Evolutionary conservation across 2,329 filamentous ascomycete species (phyloP).

Genomic region (Pseudodiploospora longispora): DNA sequence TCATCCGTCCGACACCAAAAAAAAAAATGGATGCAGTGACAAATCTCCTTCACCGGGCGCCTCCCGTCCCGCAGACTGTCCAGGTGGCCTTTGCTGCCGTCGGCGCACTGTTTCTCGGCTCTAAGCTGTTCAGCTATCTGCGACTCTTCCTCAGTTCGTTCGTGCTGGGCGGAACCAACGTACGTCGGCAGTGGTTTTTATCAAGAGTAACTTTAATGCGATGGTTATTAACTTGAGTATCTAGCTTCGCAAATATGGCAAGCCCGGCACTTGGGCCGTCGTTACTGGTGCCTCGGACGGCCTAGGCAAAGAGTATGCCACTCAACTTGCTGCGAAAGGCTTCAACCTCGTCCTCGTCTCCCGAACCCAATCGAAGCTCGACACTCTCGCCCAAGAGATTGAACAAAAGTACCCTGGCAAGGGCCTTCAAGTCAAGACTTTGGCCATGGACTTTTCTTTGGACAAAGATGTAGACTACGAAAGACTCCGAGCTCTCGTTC

Average conservation of each 20-base stretch:
- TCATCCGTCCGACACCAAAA: neutral
- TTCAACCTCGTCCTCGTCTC: constrained; percentile 95
- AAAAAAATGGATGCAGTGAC: constrained; percentile 20
- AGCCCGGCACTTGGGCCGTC: constrained; percentile 87
- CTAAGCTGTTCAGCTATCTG: constrained; percentile 49
- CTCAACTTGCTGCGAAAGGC: constrained; percentile 80
- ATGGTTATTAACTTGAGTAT: neutral
- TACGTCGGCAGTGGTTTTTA: constrained; percentile 26
- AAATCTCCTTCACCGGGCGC: constrained; percentile 17
- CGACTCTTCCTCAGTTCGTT: constrained; percentile 60
- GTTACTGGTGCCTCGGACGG: constrained; percentile 94
- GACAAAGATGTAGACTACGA: constrained; percentile 76
- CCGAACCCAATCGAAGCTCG: constrained; percentile 87
- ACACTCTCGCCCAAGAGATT: constrained; percentile 68
- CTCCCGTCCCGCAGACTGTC: constrained; percentile 33
- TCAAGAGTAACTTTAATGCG: too few relatives aligned
- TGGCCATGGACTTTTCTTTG: constrained; percentile 86
- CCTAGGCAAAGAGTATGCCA: constrained; percentile 90
- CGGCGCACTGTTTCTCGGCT: constrained; percentile 51
- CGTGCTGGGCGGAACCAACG: constrained; percentile 55
- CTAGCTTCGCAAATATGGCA: constrained; percentile 77
- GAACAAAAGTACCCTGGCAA: constrained; percentile 55
- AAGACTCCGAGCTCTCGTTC: constrained; percentile 58
- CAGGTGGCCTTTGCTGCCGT: constrained; percentile 42
- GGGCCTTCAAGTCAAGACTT: constrained; percentile 60